Conservation (phyloP, 179 eudicot genomes). For the Pouteria campechiana region DNA sequence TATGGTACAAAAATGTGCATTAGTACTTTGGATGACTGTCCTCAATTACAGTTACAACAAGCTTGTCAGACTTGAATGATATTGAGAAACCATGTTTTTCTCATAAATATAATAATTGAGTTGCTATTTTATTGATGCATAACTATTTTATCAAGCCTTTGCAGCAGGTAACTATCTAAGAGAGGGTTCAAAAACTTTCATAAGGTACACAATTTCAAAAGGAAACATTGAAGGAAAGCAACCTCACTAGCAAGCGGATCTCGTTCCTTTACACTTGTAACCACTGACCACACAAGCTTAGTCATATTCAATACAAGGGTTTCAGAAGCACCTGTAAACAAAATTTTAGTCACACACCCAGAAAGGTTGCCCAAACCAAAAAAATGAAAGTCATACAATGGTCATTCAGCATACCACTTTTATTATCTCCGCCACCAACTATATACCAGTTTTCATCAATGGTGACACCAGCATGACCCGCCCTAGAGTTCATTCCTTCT, state of each 20-base stretch:
- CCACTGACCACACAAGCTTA: constrained; percentile 57
- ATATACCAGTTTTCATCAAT: constrained; percentile 74
- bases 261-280: constrained; percentile 52
- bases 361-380: background rate
- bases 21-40: no score
- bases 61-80: no score
- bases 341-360: background rate
- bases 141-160: no score
- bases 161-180: no score
- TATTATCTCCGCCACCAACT: constrained; percentile 96
- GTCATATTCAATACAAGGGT: constrained; percentile 73
- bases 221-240: background rate
- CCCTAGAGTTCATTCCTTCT: constrained; percentile 60
- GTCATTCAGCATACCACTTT: constrained; percentile 37
- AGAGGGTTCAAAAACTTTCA: no score
- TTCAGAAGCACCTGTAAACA: constrained; percentile 58
- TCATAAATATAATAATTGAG: no score
- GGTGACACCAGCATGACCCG: constrained; percentile 78
- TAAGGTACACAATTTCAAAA: no score
- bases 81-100: no score
- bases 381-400: background rate
- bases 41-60: no score
- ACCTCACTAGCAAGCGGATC: constrained; percentile 97
- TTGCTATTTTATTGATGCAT: no score
- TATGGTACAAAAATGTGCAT: no score